Conservation (phyloP, 139 green algal species). For the Picochlorum sp. region DNA sequence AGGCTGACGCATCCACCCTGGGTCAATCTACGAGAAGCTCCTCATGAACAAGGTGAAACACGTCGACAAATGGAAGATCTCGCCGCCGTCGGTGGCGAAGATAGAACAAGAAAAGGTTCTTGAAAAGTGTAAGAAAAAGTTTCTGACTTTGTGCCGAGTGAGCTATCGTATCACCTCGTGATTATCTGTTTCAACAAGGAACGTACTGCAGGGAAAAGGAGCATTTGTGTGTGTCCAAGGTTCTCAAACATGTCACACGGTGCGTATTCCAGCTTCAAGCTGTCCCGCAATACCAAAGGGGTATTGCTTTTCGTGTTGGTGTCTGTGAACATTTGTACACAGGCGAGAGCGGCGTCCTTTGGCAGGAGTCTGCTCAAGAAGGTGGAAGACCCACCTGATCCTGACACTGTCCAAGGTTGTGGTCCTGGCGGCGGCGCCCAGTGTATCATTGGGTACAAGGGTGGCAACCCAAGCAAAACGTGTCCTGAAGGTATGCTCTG, state of each 20-base stretch:
- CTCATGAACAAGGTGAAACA: background rate
- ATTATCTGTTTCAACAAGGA: background rate
- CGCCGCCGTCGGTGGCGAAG: background rate
- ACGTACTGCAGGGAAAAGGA: background rate
- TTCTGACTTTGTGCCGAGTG: background rate
- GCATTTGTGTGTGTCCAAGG: slow-evolving; percentile 1
- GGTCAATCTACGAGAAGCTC: background rate
- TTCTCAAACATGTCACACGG: background rate
- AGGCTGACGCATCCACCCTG: background rate
- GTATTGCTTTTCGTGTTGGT: background rate
- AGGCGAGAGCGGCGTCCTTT: background rate
- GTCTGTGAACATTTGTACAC: slow-evolving; percentile 1
- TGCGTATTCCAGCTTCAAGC: background rate
- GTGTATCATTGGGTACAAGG: background rate
- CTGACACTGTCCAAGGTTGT: slow-evolving; percentile 1
- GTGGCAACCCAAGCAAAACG: background rate
- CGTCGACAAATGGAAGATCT: background rate
- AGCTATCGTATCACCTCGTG: background rate
- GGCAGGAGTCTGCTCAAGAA: background rate
- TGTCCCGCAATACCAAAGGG: background rate
- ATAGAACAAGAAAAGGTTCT: background rate
- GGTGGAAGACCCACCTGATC: background rate
- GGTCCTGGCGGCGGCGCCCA: background rate
- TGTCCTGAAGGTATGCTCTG: background rate
- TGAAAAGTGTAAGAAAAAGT: slow-evolving; percentile 2